Evolutionary conservation across 805 yeast species (phyloP).

Genomic region (Maudiozyma barnettii): DNA sequence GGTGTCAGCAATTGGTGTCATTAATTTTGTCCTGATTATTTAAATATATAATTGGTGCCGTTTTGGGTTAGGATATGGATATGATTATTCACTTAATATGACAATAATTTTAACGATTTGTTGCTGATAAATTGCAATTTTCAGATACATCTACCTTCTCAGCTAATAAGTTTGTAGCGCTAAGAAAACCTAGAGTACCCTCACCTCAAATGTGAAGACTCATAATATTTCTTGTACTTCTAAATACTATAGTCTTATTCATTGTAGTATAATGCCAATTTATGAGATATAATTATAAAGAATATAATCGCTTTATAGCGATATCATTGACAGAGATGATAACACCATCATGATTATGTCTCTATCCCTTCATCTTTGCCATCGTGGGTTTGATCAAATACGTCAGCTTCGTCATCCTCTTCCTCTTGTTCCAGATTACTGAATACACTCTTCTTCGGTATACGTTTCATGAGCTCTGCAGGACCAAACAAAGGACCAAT

Average conservation of each 20-base stretch:
- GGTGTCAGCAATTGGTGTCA: no score
- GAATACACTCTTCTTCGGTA: slow-evolving; percentile 58
- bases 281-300: not conserved
- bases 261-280: not conserved
- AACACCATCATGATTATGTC: not conserved
- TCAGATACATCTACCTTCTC: no score
- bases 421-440: slow-evolving; percentile 30
- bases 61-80: no score
- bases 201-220: no score
- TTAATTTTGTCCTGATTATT: no score
- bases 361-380: slow-evolving; percentile 25
- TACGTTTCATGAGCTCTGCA: slow-evolving; percentile 60
- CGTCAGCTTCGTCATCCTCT: slow-evolving; percentile 16
- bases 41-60: no score
- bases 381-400: slow-evolving; percentile 21
- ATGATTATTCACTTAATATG: no score
- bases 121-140: no score
- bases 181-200: no score
- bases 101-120: no score
- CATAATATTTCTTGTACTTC: no score
- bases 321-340: not conserved
- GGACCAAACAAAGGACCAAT: slow-evolving; percentile 79
- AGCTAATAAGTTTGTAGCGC: no score
- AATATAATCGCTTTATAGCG: not conserved
- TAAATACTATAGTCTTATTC: not conserved